A percentile compares a stretch with the other conserved stretches of the same genome.
These are phyloP conservation scores for Suhomyces kilbournensis DNA, from an alignment of 805 yeast species.

Conservation along the genomic window DNA sequence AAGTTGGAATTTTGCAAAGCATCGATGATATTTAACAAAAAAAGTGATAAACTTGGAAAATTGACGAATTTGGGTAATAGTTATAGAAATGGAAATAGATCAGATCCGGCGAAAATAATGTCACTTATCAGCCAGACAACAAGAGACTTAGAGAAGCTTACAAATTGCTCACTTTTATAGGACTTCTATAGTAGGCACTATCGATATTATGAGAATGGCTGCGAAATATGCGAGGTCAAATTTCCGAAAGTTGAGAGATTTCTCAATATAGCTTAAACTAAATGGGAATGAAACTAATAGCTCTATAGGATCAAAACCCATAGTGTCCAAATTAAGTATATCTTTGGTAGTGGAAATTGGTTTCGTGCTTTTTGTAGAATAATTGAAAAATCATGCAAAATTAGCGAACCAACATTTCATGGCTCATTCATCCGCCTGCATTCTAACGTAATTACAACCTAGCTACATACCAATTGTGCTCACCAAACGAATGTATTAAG, in stretches of 20 bases:
- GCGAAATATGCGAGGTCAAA: neutral
- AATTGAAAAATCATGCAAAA: neutral
- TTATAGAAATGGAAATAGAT: too few species aligned
- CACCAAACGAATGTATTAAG: too few species aligned
- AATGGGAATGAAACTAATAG: too few species aligned
- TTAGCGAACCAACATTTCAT: neutral
- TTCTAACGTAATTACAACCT: too few species aligned
- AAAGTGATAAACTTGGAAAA: neutral
- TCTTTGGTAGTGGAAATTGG: too few species aligned
- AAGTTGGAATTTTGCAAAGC: neutral
- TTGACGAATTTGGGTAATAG: neutral
- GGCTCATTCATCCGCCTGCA: neutral
- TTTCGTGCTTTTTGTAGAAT: neutral
- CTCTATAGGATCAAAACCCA: too few species aligned
- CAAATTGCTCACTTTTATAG: neutral
- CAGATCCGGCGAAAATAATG: too few species aligned
- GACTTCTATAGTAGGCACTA: neutral
- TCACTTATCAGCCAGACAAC: neutral
- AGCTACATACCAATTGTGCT: too few species aligned
- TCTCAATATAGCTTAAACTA: too few species aligned
- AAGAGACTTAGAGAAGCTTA: too few species aligned
- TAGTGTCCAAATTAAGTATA: too few species aligned
- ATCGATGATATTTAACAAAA: neutral
- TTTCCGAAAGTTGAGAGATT: too few species aligned
- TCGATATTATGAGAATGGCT: neutral